Conservation (phyloP, 164 flowering plant genomes). For the Echeveria elegans region DNA sequence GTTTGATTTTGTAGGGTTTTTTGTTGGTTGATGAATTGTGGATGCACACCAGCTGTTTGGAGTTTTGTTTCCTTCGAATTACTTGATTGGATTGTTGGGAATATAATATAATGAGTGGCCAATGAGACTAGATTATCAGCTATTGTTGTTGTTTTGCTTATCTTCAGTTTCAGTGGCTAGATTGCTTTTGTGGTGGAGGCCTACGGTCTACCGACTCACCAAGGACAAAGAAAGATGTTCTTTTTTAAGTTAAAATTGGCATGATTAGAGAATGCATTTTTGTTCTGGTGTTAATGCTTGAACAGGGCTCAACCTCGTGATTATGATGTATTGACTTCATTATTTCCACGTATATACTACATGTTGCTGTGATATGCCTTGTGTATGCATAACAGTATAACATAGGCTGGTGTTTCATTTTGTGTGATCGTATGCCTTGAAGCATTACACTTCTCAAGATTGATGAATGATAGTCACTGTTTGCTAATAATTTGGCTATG, state of each 20-base stretch:
- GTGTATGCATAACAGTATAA: no score
- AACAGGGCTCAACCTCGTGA: background rate
- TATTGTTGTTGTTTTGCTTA: background rate
- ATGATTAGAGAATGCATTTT: background rate
- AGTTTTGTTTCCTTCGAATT: background rate
- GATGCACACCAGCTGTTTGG: conserved; percentile 4
- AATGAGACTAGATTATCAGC: background rate
- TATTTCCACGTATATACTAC: background rate
- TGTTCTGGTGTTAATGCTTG: conserved; percentile 6
- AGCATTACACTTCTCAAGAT: no score
- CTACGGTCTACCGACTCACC: background rate
- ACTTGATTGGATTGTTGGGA: background rate
- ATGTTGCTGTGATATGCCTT: no score
- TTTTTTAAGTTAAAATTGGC: background rate
- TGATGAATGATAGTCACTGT: background rate
- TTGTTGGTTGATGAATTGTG: background rate
- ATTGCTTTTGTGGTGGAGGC: background rate
- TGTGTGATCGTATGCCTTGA: no score
- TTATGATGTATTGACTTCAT: background rate
- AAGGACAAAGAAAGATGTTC: background rate
- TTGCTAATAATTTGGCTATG: no score
- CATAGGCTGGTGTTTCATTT: no score
- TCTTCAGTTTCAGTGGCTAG: background rate
- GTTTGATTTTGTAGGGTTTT: no score
- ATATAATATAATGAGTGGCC: background rate